A percentile compares a stretch with the other conserved stretches of the same genome.
Conservation (phyloP, 2,329 filamentous ascomycete genomes). For the Fusarium sacchari region DNA sequence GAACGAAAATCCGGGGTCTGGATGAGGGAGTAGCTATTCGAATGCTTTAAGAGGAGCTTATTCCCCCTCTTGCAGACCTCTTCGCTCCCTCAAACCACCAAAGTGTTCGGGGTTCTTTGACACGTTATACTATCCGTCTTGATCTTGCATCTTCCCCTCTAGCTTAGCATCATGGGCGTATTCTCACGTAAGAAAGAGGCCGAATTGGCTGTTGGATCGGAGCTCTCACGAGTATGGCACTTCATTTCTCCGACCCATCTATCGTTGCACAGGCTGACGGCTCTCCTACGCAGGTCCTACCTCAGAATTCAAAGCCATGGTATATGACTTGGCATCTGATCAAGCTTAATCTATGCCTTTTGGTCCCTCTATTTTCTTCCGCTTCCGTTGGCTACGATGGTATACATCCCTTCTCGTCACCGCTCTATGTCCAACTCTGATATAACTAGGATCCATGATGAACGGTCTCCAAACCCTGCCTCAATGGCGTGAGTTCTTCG, state of each 20-base stretch:
- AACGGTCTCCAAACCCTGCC: constrained; percentile 56
- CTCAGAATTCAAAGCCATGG: background rate
- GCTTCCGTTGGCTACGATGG: constrained; percentile 1
- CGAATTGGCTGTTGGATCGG: constrained; percentile 2
- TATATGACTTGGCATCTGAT: background rate
- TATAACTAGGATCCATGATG: constrained; percentile 51
- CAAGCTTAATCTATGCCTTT: background rate
- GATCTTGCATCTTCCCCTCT: background rate
- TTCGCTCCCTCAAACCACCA: no score
- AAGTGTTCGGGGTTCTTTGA: background rate
- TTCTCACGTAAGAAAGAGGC: background rate
- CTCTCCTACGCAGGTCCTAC: accelerated
- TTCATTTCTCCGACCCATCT: accelerated
- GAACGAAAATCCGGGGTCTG: background rate
- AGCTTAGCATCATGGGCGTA: background rate
- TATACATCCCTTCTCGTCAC: accelerated
- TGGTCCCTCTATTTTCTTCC: background rate
- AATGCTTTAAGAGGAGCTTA: background rate
- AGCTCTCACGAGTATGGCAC: background rate
- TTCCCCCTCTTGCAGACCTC: background rate
- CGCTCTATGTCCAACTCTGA: background rate
- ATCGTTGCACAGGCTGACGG: background rate
- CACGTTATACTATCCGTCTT: accelerated
- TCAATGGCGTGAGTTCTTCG: constrained; percentile 54
- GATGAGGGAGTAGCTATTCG: background rate